Conservation (phyloP, 495 filamentous ascomycete genomes). For the Parathielavia hyrcaniae region DNA sequence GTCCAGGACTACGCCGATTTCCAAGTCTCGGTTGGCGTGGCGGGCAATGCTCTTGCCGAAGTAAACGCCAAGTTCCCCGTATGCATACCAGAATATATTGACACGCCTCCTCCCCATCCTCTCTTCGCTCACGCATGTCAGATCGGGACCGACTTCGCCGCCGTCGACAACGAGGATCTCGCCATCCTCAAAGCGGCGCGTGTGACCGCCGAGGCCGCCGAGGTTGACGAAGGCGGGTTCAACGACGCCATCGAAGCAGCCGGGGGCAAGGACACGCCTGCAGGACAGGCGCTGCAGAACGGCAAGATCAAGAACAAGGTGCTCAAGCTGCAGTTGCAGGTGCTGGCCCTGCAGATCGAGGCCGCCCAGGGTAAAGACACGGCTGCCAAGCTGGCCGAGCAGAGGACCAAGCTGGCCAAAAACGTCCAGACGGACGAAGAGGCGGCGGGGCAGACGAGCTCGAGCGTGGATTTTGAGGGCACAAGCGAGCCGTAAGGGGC, state of each 20-base stretch:
- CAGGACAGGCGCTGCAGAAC: constrained; percentile 35
- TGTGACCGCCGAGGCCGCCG: constrained; percentile 37
- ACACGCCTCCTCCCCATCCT: too few relatives aligned
- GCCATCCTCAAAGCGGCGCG: constrained; percentile 39
- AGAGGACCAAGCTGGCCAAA: constrained; percentile 42
- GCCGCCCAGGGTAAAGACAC: constrained; percentile 36
- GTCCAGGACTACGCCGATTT: constrained; percentile 31
- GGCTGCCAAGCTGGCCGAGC: constrained; percentile 30
- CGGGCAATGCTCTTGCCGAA: constrained; percentile 40
- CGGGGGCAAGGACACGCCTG: constrained; percentile 27
- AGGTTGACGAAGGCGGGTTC: constrained; percentile 36
- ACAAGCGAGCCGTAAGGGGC: constrained; percentile 12
- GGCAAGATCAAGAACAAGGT: constrained; percentile 55
- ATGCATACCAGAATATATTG: background rate
- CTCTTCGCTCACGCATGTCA: constrained; percentile 6
- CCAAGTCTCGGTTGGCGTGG: constrained; percentile 39
- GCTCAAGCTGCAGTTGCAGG: constrained; percentile 44
- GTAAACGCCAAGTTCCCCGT: constrained; percentile 43
- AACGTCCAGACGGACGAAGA: constrained; percentile 40
- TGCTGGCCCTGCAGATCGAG: constrained; percentile 31
- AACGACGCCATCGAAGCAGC: constrained; percentile 40
- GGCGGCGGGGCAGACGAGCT: constrained; percentile 32
- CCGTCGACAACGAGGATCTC: constrained; percentile 33
- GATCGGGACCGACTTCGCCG: constrained; percentile 35
- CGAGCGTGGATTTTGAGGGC: constrained; percentile 32